phyloP scores from a whole-genome alignment of 2,329 filamentous ascomycete species.

The Cordyceps militaris region DNA sequence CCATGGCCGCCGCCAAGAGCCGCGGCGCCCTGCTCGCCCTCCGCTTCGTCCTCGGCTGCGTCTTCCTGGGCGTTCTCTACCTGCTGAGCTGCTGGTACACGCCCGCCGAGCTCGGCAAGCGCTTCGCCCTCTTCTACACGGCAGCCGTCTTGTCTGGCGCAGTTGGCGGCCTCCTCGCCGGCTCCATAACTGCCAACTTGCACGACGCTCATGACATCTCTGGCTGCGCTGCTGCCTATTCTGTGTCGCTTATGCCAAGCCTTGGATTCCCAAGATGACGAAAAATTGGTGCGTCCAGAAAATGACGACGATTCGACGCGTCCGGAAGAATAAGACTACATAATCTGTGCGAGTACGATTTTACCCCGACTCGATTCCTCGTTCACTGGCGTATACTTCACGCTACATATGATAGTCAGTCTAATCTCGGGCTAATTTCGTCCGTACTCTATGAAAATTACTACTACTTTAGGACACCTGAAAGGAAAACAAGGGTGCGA shows the following conservation, averaged over 20 bases:
- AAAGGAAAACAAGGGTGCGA: background rate
- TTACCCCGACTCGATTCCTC: too few relatives aligned
- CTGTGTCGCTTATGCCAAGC: conserved; percentile 14
- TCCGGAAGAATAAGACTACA: background rate
- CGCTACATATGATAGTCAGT: background rate
- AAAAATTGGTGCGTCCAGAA: background rate
- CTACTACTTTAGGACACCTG: background rate
- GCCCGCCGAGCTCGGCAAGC: conserved; percentile 46
- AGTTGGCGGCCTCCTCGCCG: conserved; percentile 49
- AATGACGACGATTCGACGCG: background rate
- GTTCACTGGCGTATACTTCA: too few relatives aligned
- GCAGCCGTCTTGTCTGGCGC: conserved; percentile 49
- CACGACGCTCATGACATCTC: conserved; percentile 53
- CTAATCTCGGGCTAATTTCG: background rate
- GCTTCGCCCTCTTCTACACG: conserved; percentile 49
- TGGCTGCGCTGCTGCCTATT: conserved; percentile 33
- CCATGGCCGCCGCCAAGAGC: conserved; percentile 42
- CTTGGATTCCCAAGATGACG: background rate
- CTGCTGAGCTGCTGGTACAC: conserved; percentile 52
- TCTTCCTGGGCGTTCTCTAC: conserved; percentile 51
- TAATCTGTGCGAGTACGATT: too few relatives aligned
- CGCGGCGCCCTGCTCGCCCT: conserved; percentile 40
- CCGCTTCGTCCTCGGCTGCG: conserved; percentile 45
- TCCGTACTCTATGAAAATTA: background rate
- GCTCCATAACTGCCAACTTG: conserved; percentile 51